These are phyloP conservation scores for Vicia villosa DNA, from an alignment of 306 rosid genomes.

Conservation along the genomic window DNA sequence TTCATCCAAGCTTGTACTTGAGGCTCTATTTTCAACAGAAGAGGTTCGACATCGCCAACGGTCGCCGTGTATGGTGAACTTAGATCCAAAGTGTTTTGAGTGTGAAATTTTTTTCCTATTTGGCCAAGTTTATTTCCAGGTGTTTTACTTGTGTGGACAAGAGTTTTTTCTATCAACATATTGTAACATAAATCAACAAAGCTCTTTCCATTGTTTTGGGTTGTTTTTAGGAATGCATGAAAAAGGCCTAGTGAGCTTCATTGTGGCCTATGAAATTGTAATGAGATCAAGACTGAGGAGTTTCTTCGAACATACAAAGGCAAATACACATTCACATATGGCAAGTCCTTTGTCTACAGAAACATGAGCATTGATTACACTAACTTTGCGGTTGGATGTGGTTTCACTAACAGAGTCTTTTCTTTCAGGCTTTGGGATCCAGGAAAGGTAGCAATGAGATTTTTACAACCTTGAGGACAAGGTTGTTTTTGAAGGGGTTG, in stretches of 20 bases:
- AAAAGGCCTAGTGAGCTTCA: slow-evolving; percentile 84
- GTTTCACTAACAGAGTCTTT: too few species aligned
- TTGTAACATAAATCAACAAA: slow-evolving; percentile 98
- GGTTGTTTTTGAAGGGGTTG: too few species aligned
- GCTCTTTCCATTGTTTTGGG: slow-evolving; percentile 93
- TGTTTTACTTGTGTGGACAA: slow-evolving; percentile 94
- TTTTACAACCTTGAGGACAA: too few species aligned
- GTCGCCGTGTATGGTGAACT: slow-evolving; percentile 71
- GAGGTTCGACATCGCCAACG: slow-evolving; percentile 95
- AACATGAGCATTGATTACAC: slow-evolving; percentile 41
- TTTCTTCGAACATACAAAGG: slow-evolving; percentile 92
- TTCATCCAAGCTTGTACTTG: slow-evolving; percentile 84
- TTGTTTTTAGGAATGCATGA: slow-evolving; percentile 96
- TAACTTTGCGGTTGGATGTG: too few species aligned
- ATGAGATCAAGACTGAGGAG: slow-evolving; percentile 89
- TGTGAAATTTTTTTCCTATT: slow-evolving; percentile 75
- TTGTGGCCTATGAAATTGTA: slow-evolving; percentile 89
- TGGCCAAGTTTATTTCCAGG: slow-evolving; percentile 95
- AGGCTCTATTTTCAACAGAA: slow-evolving; percentile 87
- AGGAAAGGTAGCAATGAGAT: too few species aligned
- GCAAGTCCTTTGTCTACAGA: slow-evolving; percentile 92
- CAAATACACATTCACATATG: slow-evolving; percentile 89
- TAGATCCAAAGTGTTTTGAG: slow-evolving; percentile 91
- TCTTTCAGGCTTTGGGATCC: too few species aligned
- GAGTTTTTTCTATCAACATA: slow-evolving; percentile 96